Evolutionary conservation across 1,139 yeast species (phyloP), one percentile per base, ranked within the genome.

Genomic region (Suhomyces anneliseae): DNA sequence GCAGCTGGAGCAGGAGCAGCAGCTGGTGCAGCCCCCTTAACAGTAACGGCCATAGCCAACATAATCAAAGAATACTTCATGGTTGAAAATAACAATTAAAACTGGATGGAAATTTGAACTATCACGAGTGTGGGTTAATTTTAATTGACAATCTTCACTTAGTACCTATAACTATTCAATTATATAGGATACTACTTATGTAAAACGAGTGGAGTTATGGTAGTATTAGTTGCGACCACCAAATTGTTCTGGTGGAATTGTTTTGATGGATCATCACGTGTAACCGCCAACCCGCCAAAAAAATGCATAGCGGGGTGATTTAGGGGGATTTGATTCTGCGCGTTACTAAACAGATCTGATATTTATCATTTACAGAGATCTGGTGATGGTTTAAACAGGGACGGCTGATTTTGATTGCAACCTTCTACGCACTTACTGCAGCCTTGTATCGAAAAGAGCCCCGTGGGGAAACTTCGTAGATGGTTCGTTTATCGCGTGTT

Each of bases 21-120:
- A 24, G 51, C 40, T 9, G 47, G 44, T 31, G 44, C 56, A 27
- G 48, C 57, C 12, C 51, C 55, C 36, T 43, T 9, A 9, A 36
- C 45, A 7, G 44, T 47, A 9, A 47, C 51, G 33, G 43, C 42
- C 38, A 44, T 12, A 26, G 47, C 45, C 44, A 46, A 36, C 38
- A 44, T 29, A 32, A 43, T 24, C 44, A 42, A 29, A 15, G 41
- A 44, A 37, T 39, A 39, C 40, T 39, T 48, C 49, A 48, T 48
- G n/a, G 15, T 33, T n/a, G 31, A 15, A 9, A 19, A 19, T 19
- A 19, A 19, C 24, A 19, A 19, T 19, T 19, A 19, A 19, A 19
- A 19, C 24, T 4, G 24, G 24, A 19, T 4, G 35, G 9, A 14
- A 11, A n/a, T 7, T 34, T 8, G 14, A 15, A 4, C 36, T 15